Base-by-base conservation (phyloP, 345 rosid genomes). In the Excoecaria cochinchinensis region DNA sequence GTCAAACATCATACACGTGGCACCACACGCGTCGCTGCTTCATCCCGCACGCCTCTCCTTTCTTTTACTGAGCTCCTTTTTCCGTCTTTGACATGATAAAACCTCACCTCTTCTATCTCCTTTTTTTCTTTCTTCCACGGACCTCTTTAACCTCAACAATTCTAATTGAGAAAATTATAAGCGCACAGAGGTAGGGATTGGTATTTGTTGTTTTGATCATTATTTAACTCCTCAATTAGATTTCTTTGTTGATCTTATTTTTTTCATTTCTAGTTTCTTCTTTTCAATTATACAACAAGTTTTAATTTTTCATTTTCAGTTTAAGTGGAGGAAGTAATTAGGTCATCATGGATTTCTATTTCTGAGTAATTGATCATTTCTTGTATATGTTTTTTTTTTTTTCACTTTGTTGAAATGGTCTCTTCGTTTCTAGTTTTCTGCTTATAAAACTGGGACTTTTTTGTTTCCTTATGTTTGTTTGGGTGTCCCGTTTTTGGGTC, bases 21-120 rank as follows among this genome's bases (percentile, higher is more conserved):
- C 84, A 21, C 13, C 81, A 38, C 78, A 40, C 67, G 75, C 70
- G 84, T 78, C 89, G 50, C 63, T 52, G 19, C 4, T 21, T 39
- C 70, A 14, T 38, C 85, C 81, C 72, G 56, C 80, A 85, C 92
- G 92, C 85, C 78, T 85, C 87, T 70, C 69, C 58, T 16, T 74
- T 77, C 7, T 3, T 11, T 25, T 31, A 38, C 0, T 10, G n/a
- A 10, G 65, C 13, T 51, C 74, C 50, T 15, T 16, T 61, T 24
- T 17, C 12, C 42, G 4, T 42, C 24, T 58, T 36, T 3, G 58
- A 56, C 25, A 17, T 53, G 1, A 53, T 53, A 53, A 15, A 53
- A 53, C 22, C 22, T 3, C 10, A 44, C 48, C 48, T 10, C 10
- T 0, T 44, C 48, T 12, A 39, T 1, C 21, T 4, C 68, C 31